Base-by-base conservation (phyloP, 2,329 filamentous ascomycete species). In the Fusarium anguioides region DNA sequence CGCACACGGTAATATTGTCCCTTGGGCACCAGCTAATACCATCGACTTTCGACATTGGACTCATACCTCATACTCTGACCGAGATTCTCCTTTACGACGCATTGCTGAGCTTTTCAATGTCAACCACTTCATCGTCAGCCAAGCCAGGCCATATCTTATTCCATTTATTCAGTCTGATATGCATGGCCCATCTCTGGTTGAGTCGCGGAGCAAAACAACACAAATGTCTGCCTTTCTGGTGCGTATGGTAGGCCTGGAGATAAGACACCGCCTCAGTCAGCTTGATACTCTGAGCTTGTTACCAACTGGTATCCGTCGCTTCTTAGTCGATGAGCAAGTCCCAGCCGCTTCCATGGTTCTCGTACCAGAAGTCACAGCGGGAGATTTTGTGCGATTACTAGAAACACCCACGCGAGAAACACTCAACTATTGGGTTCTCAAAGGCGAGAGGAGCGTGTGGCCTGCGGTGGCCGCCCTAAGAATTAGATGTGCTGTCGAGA, bases 71-170 rank as follows among this genome's bases (percentile, higher is more conserved):
- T 89, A 91, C 76, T 84, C 84, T 39, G 89, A 92, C 64, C 87
- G 87, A 39, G 89, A 87, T 72, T 85, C 84, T 1, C 86, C 86
- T 3, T 84, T 96, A 2, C 84, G 88, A 52, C 87, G 92, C 36
- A 89, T 96, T 27, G 88, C 91, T 8, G 91, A 95, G 79, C 86
- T 95, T 12, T 96, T 96, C 84, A 96, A 96, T 75, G 92, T 96
- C 51, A 96, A 97, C 75, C 94, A 97, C 81, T 97, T 96, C 79
- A 93, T 98, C 67, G 89, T 98, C 69, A 96, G 92, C 68, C 95
- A 97, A 80, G 94, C 95, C 1, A 86, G 94, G 5, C 95, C 95
- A 0, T 97, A 97, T 77, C 83, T 97, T 17, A 90, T 95, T 26
- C 94, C 94, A 0, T 96, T 97, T 72, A 83, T 96, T 7, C 89